These are phyloP conservation scores for Starmera caribaea DNA, from an alignment of 805 yeast species.

Conservation along the genomic window DNA sequence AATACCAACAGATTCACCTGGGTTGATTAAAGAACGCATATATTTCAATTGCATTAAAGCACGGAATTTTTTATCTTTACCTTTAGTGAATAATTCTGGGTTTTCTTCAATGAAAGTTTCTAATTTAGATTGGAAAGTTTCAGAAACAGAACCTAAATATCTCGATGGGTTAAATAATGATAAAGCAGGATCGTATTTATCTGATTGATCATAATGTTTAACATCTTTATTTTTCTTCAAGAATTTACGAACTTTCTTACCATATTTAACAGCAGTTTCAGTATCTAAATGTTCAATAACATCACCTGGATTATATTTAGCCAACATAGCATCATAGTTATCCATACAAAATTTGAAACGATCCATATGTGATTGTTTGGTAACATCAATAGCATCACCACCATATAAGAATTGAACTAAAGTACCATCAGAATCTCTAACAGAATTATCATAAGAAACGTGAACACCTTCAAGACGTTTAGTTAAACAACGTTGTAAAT, in stretches of 20 bases:
- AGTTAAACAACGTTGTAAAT: constrained; percentile 95
- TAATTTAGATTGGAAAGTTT: constrained; percentile 71
- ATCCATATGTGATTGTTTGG: constrained; percentile 88
- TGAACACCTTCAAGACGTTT: constrained; percentile 97
- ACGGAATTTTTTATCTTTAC: constrained; percentile 71
- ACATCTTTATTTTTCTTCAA: constrained; percentile 50
- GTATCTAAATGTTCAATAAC: constrained; percentile 69
- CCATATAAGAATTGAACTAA: constrained; percentile 93
- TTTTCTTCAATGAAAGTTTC: constrained; percentile 58
- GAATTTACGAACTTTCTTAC: constrained; percentile 73
- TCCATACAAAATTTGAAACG: constrained; percentile 90
- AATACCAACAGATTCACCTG: constrained; percentile 98
- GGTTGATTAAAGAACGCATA: constrained; percentile 89
- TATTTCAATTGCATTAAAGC: constrained; percentile 97
- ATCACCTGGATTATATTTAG: constrained; percentile 79
- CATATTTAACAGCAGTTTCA: constrained; percentile 68
- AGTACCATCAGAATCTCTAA: constrained; percentile 92
- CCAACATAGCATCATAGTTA: constrained; percentile 77
- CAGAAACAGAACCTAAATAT: constrained; percentile 89
- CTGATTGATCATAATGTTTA: constrained; percentile 52
- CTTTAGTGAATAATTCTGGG: constrained; percentile 41
- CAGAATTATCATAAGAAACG: constrained; percentile 87
- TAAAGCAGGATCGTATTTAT: constrained; percentile 81
- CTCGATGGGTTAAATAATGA: constrained; percentile 82
- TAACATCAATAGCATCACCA: constrained; percentile 92